Conservation (phyloP, 2,329 filamentous ascomycete genomes). For the Claviceps spartinae region DNA sequence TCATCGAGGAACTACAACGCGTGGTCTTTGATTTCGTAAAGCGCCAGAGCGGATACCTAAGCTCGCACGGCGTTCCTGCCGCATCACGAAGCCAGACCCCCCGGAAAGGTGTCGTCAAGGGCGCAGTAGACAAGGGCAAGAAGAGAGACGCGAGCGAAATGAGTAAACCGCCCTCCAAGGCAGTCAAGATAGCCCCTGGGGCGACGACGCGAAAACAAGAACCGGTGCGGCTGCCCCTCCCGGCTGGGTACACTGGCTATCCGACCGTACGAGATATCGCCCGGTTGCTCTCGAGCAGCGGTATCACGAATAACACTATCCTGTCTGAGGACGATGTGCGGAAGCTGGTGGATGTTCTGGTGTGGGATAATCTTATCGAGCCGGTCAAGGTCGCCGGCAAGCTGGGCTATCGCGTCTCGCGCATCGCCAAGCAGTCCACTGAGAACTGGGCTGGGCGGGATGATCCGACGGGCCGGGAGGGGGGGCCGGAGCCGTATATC, state of each 20-base stretch:
- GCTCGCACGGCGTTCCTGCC: constrained; percentile 19
- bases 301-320: constrained; percentile 59
- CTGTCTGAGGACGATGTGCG: constrained; percentile 64
- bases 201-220: constrained; percentile 16
- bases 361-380: constrained; percentile 78
- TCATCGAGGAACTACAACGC: constrained; percentile 65
- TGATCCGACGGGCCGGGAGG: constrained; percentile 21
- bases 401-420: constrained; percentile 39
- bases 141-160: constrained; percentile 36
- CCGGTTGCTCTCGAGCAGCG: constrained; percentile 52
- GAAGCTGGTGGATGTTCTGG: constrained; percentile 75
- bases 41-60: constrained; percentile 54
- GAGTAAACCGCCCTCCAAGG: constrained; percentile 18
- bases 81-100: constrained; percentile 30
- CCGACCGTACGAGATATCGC: constrained; percentile 72
- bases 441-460: constrained; percentile 28
- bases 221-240: constrained; percentile 35
- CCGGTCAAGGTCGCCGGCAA: constrained; percentile 35
- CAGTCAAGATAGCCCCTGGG: constrained; percentile 11
- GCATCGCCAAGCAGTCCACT: constrained; percentile 31
- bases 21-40: constrained; percentile 64
- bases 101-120: constrained; percentile 42
- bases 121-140: constrained; percentile 29
- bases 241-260: constrained; percentile 61
- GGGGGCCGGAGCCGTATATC: constrained; percentile 29